These are phyloP conservation scores for Ulota crispa DNA, from an alignment of 225 moss, liverwort and hornwort genomes.

Conservation along the genomic window DNA sequence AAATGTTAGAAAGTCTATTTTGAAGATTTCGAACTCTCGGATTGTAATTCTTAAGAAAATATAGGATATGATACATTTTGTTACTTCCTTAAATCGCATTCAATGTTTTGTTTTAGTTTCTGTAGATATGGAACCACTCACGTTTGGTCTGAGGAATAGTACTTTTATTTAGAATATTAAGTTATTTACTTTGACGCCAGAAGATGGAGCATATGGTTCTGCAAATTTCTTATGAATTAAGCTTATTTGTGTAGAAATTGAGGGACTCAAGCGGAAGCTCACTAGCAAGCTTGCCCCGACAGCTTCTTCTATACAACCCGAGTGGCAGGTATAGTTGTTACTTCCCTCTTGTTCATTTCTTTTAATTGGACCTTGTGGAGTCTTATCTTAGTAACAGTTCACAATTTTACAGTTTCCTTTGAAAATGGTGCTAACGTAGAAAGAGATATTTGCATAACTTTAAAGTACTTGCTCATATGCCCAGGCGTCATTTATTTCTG, in stretches of 20 bases:
- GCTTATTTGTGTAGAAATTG: constrained; percentile 69
- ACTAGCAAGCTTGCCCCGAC: constrained; percentile 97
- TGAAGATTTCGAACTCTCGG: background rate
- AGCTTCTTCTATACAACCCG: constrained; percentile 92
- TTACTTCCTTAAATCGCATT: background rate
- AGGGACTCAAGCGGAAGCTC: constrained; percentile 93
- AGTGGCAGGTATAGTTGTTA: constrained; percentile 80
- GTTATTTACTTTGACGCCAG: background rate
- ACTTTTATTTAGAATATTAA: background rate
- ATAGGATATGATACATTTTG: background rate
- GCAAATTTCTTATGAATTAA: constrained; percentile 19
- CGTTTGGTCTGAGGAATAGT: background rate
- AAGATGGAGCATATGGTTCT: background rate
- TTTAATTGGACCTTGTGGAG: background rate
- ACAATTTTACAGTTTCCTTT: background rate
- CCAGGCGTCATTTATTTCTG: background rate
- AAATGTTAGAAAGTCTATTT: background rate
- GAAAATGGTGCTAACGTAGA: background rate
- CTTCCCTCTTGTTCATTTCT: background rate
- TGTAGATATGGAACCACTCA: background rate
- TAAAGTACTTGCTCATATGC: background rate
- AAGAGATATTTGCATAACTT: background rate
- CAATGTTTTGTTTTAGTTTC: background rate
- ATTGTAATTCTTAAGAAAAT: background rate
- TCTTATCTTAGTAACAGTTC: background rate